A percentile compares a stretch with the other conserved stretches of the same genome.
Conservation (phyloP, 208 protist species). For the Hexamita inflata region DNA sequence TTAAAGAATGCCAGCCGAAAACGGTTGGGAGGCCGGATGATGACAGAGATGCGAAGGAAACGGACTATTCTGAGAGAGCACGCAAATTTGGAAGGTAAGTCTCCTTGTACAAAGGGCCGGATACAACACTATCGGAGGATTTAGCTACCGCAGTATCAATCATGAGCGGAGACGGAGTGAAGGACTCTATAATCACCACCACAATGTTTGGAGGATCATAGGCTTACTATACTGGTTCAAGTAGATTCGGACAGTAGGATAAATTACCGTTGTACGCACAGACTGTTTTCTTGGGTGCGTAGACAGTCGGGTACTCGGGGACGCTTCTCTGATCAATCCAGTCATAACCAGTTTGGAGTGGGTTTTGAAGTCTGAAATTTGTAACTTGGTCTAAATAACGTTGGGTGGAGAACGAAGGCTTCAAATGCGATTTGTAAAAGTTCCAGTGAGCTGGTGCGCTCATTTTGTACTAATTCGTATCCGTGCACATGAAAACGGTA, state of each 20-base stretch:
- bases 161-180: neutral
- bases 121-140: neutral
- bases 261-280: constrained; percentile 24
- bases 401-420: too few species aligned
- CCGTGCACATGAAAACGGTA: too few species aligned
- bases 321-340: constrained; percentile 1
- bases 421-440: too few species aligned
- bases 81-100: neutral
- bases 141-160: neutral
- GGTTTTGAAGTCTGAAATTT: too few species aligned
- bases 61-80: neutral
- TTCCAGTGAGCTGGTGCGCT: too few species aligned
- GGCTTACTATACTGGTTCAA: neutral
- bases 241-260: neutral
- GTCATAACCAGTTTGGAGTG: too few species aligned
- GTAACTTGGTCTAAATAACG: too few species aligned
- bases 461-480: too few species aligned
- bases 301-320: neutral
- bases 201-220: constrained; percentile 1
- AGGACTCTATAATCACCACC: neutral
- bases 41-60: neutral
- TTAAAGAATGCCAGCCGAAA: constrained; percentile 3
- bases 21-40: constrained; percentile 6
- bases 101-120: neutral
- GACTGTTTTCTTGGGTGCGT: neutral